These are phyloP conservation scores for Scedosporium boydii DNA, from an alignment of 2,329 filamentous ascomycete genomes.

Conservation along the genomic window DNA sequence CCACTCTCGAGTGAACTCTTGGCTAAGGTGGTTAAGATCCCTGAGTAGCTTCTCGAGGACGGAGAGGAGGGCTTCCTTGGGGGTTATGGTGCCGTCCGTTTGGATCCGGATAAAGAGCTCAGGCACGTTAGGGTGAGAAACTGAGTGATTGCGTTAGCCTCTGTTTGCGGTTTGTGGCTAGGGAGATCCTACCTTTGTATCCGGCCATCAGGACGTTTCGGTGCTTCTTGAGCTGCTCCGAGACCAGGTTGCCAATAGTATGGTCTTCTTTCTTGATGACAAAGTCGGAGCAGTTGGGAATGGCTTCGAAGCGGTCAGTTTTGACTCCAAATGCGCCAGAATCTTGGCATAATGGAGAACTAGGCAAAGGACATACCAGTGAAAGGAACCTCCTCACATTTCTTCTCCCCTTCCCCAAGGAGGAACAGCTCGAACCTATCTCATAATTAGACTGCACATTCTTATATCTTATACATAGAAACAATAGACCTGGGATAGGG, in stretches of 20 bases:
- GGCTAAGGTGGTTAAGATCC: constrained; percentile 68
- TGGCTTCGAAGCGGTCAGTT: constrained; percentile 1
- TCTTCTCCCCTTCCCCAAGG: constrained; percentile 81
- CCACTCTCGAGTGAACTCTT: constrained; percentile 88
- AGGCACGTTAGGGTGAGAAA: constrained; percentile 51
- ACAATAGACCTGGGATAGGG: constrained; percentile 7
- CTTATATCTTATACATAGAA: neutral
- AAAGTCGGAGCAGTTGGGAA: constrained; percentile 58
- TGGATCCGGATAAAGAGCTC: constrained; percentile 69
- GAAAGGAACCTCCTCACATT: constrained; percentile 80
- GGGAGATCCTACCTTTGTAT: constrained; percentile 63
- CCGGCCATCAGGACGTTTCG: constrained; percentile 81
- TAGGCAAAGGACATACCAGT: constrained; percentile 55
- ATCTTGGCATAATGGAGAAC: neutral
- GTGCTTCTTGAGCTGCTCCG: constrained; percentile 75
- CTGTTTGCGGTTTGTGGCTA: neutral
- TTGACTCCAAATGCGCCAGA: neutral
- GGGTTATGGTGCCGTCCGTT: constrained; percentile 79
- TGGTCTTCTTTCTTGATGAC: constrained; percentile 95
- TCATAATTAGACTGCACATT: constrained; percentile 11
- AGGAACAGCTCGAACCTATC: constrained; percentile 87
- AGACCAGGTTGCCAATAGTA: constrained; percentile 83
- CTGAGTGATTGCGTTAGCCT: constrained; percentile 18
- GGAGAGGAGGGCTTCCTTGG: constrained; percentile 78
- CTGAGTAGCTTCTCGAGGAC: constrained; percentile 76